Base-by-base conservation (phyloP, 78 protist genomes). In the Dictyostelium brefeldianum region DNA sequence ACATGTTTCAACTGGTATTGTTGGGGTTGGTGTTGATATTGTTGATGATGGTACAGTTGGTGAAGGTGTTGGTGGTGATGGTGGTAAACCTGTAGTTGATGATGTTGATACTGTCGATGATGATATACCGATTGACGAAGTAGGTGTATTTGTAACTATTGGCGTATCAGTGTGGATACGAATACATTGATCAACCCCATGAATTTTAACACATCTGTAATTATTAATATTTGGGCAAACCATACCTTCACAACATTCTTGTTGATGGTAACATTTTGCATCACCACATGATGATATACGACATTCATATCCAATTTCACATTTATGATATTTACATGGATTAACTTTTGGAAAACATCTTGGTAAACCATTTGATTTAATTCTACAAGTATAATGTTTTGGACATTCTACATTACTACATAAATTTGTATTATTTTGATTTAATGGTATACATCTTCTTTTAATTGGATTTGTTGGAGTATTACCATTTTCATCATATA, bases 371-470 rank as follows among this genome's bases (percentile, higher is more conserved):
- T 36, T 46, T 43, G 25, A 17, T 46, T 73, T 47, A n/a, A 73
- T 73, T 22, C n/a, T 22, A 73, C 79, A 73, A 5, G 14, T 7
- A 18, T 78, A n/a, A 20, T 50, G 25, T 12, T 78, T 20, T 54
- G 83, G 83, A 78, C 83, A 78, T 14, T 36, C n/a, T 6, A 78
- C 47, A 56, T 78, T 27, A 15, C n/a, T 18, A 56, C 83, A 78
- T 36, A 36, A 36, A 36, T 36, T 36, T 3, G 43, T 2, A 36
- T 36, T 36, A 36, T 2, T 2, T 36, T 36, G 43, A 36, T 36
- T 36, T n/a, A n/a, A n/a, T 36, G 43, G 43, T 1, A 36, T 36
- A 36, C 43, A 36, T 36, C 43, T 36, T 36, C 43, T 36, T 36
- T 36, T 36, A 3, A 36, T 36, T 36, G 43, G 2, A 36, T 36